Percentiles rank a stretch among this genome's conserved stretches.
These are phyloP conservation scores for Mentha longifolia DNA, from an alignment of 257 asterid species.

Conservation along the genomic window DNA sequence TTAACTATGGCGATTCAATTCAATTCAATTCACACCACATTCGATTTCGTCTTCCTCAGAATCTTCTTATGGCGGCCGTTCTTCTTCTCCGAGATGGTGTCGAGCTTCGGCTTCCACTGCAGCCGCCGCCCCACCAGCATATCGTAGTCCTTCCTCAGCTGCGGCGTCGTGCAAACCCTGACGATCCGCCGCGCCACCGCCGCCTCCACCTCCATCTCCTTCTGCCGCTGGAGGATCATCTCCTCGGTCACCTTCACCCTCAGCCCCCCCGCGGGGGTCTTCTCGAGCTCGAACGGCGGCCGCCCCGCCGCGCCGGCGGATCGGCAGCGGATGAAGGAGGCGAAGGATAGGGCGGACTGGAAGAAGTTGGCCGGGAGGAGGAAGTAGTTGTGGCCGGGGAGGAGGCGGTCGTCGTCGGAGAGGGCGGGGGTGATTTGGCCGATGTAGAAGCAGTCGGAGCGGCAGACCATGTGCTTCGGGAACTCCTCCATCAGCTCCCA, in stretches of 20 bases:
- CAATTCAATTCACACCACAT: background rate
- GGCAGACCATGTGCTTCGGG: conserved; percentile 64
- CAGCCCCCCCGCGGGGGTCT: conserved; percentile 47
- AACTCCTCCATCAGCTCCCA: conserved; percentile 49
- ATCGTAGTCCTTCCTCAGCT: conserved; percentile 52
- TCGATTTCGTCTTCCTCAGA: conserved; percentile 33
- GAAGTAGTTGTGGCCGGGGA: conserved; percentile 51
- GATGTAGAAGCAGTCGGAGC: conserved; percentile 57
- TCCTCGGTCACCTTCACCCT: conserved; percentile 50
- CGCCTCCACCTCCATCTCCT: conserved; percentile 16
- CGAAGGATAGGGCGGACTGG: conserved; percentile 51
- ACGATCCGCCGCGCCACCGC: background rate
- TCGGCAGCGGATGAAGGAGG: conserved; percentile 43
- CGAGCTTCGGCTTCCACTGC: conserved; percentile 69
- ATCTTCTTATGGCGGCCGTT: conserved; percentile 34
- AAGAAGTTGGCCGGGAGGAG: conserved; percentile 56
- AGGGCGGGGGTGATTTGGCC: conserved; percentile 56
- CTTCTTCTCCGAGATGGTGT: conserved; percentile 52
- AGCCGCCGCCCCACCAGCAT: conserved; percentile 48
- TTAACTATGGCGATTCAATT: too few species aligned
- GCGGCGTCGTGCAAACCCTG: conserved; percentile 52
- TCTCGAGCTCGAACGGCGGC: conserved; percentile 53
- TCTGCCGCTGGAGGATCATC: conserved; percentile 28
- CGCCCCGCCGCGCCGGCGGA: conserved; percentile 22
- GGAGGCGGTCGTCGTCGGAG: conserved; percentile 46